These are phyloP conservation scores for Boletus eberwhitei DNA, from an alignment of 768 basidiomycete genomes.

Conservation along the genomic window DNA sequence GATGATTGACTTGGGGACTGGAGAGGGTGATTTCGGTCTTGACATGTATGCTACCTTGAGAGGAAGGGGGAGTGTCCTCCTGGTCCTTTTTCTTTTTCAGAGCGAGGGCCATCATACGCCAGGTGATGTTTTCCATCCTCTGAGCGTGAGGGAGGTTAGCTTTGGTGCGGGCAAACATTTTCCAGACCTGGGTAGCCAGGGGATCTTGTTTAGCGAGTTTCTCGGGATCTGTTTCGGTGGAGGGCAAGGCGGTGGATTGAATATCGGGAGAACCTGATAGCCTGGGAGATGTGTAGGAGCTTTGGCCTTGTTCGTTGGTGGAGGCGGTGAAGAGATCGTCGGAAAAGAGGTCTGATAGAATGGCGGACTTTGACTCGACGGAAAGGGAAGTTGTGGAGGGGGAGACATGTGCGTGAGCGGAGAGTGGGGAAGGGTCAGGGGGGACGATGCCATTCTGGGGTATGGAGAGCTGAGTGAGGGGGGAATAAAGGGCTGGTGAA, in stretches of 20 bases:
- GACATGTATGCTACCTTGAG: slow-evolving; percentile 11
- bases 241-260: slow-evolving; percentile 39
- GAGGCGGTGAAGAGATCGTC: slow-evolving; percentile 56
- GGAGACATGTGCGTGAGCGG: slow-evolving; percentile 34
- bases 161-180: slow-evolving; percentile 89
- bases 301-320: slow-evolving; percentile 36
- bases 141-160: slow-evolving; percentile 88
- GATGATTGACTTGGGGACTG: slow-evolving; percentile 1
- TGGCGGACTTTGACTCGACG: slow-evolving; percentile 55
- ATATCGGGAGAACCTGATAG: slow-evolving; percentile 69
- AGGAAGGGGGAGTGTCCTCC: slow-evolving; percentile 34
- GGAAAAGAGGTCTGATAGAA: slow-evolving; percentile 68
- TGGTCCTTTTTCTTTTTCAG: slow-evolving; percentile 86
- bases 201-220: slow-evolving; percentile 81
- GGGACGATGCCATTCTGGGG: slow-evolving; percentile 31
- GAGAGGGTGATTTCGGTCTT: slow-evolving; percentile 19
- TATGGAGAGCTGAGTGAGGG: slow-evolving; percentile 38
- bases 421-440: slow-evolving; percentile 34
- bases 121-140: slow-evolving; percentile 96
- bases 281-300: slow-evolving; percentile 62
- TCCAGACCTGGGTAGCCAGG: slow-evolving; percentile 94
- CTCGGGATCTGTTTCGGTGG: slow-evolving; percentile 54
- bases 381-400: slow-evolving; percentile 43
- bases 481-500: slow-evolving; percentile 40
- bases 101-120: slow-evolving; percentile 98